Percentiles rank a stretch among this genome's conserved stretches.
These are phyloP conservation scores for Cichorium intybus DNA, from an alignment of 140 eudicot species.

Conservation along the genomic window DNA sequence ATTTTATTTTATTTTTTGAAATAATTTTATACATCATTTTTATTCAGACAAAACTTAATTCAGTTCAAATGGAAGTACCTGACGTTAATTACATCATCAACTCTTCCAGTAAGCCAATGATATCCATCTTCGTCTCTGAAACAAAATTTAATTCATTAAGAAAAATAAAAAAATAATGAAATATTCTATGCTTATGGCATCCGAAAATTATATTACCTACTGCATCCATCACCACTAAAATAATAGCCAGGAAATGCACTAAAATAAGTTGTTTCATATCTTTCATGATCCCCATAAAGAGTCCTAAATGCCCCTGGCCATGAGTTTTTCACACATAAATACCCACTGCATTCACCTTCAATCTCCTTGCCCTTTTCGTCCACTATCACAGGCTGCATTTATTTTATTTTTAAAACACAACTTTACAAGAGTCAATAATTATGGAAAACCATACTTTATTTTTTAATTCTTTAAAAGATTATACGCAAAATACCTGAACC, in stretches of 20 bases:
- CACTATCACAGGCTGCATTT: constrained; percentile 85
- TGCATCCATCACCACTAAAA: constrained; percentile 98
- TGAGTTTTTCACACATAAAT: constrained; percentile 75
- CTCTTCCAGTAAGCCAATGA: constrained; percentile 99
- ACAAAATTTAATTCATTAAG: background rate
- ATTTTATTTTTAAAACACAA: constrained; percentile 10
- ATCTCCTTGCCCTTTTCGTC: constrained; percentile 93
- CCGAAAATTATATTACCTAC: constrained; percentile 79
- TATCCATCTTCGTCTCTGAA: constrained; percentile 96
- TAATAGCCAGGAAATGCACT: constrained; percentile 93
- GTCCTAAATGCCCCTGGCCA: constrained; percentile 99
- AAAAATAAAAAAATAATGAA: background rate
- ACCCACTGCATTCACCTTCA: constrained; percentile 98
- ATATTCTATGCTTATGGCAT: background rate
- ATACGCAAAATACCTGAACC: constrained; percentile 68
- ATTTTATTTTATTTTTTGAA: too few relatives aligned
- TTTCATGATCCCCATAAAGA: constrained; percentile 91
- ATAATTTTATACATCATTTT: too few relatives aligned
- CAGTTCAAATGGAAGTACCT: constrained; percentile 46
- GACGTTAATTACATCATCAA: constrained; percentile 96
- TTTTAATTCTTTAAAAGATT: background rate
- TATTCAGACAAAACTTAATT: background rate
- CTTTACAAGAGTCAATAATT: background rate
- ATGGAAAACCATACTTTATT: constrained; percentile 1
- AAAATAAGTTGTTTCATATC: constrained; percentile 96